phyloP scores from a whole-genome alignment of 1,139 yeast genomes.

The Zygotorulaspora mrakii region DNA sequence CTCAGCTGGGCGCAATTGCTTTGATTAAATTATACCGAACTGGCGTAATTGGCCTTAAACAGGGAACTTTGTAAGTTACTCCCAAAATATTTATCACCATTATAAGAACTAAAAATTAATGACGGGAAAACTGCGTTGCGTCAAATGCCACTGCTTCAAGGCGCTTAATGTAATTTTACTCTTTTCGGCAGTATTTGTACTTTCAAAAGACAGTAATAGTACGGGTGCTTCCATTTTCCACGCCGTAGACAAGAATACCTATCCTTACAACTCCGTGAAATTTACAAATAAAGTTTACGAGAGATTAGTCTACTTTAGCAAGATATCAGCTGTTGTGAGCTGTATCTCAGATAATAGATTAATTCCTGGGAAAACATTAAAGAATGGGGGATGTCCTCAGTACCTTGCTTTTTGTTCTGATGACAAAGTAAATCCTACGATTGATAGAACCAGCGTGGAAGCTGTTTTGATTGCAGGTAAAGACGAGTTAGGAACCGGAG shows the following conservation, averaged over 20 bases:
- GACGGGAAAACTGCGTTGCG: no score
- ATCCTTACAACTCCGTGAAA: constrained; percentile 4
- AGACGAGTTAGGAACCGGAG: constrained; percentile 51
- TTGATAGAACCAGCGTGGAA: constrained; percentile 39
- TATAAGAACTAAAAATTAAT: no score
- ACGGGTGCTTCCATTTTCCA: neutral
- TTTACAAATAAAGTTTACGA: constrained; percentile 25
- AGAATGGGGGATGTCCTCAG: constrained; percentile 34
- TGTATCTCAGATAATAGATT: constrained; percentile 28
- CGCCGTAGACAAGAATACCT: neutral
- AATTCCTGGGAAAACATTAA: constrained; percentile 21
- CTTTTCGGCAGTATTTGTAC: neutral
- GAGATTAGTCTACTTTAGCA: constrained; percentile 33
- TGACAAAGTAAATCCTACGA: constrained; percentile 29
- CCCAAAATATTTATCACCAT: no score
- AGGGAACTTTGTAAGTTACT: no score
- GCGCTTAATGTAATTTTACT: constrained; percentile 1
- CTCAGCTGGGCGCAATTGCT: no score
- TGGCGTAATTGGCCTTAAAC: no score
- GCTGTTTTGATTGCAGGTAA: constrained; percentile 39
- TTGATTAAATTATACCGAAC: no score
- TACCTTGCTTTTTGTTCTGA: constrained; percentile 31
- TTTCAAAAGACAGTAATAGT: constrained; percentile 1
- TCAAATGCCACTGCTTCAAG: constrained; percentile 1
- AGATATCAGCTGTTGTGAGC: constrained; percentile 31